Evolutionary conservation across 192 early-diverging fungal species (phyloP), one percentile per base, ranked within the genome.

Genomic region (Pilaira anomala): DNA sequence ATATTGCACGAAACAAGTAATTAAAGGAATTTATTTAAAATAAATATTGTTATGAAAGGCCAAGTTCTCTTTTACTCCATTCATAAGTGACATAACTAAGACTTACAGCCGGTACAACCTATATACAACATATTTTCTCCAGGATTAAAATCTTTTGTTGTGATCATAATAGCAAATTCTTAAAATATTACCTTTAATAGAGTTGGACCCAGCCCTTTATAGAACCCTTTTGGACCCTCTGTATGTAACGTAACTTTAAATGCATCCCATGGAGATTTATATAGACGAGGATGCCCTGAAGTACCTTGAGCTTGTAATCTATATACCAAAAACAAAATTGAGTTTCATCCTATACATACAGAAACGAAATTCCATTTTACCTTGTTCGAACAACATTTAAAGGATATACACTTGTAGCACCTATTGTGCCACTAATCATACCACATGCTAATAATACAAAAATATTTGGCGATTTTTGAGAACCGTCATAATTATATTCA

Each of bases 241-340:
- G 74, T 51, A 22, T 55, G 44, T 49, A 76, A 86, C 5, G 87
- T 87, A 51, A 83, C 79, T 29, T 76, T 64, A 41, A 82, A 72
- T 5, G 76, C 85, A 73, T 90, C 87, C 63, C 79, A 68, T 18
- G 79, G 77, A 6, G 75, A 76, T 14, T 77, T 80, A 67, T 91
- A 91, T 26, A 68, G 68, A 45, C 77, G 72, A 49, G 89, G 89
- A 68, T 91, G 88, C 21, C 80, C 81, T 9, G 85, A 79, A 0
- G 88, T 90, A 18, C 88, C 88, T 74, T 91, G 88, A 2, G 88
- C 88, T 76, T 91, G 90, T 56, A 91, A 71, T 59, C 88, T 88
- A 66, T 28, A 26, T 13, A 60, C 26, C 52, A 13, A 54, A 30
- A 12, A 3, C 18, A 7, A 28, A 45, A 26, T n/a, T n/a, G n/a